Evolutionary conservation across 805 yeast genomes (phyloP), one percentile per base, ranked within the genome.

Genomic region (Nakazawaea ambrosiae): DNA sequence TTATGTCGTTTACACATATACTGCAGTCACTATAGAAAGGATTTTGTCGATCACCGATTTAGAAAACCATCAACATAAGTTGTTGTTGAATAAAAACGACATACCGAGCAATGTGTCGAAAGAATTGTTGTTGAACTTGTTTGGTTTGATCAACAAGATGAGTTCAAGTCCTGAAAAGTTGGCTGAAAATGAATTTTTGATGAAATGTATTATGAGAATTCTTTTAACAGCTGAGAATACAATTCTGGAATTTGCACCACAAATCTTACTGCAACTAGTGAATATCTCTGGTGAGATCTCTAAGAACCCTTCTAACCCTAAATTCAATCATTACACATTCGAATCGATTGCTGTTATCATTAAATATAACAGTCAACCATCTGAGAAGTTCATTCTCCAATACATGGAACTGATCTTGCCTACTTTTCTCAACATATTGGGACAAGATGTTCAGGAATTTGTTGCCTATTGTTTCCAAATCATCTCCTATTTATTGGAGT

Each of bases 251-350:
- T 62, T 70, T 37, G 61, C 72, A 31, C 48, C 65, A 12, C 70
- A 75, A 4, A 54, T 73, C 19, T 63, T 86, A 26, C 67, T 71
- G 24, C 89, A 89, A 53, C 63, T 90, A 30, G 60, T 89, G 31
- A 65, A 70, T 36, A 83, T 92, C 33, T 67, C 89, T 34, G 68
- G 67, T 12, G 73, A 77, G 12, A 87, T 89, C 39, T 66, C 88
- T 18, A 79, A 78, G 49, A 92, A 92, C 51, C 99, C 99, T 5
- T 85, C 97, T 4, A 92, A 92, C 60, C 98, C 99, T 31, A 76
- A 81, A 49, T 92, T 92, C 53, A 75, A 88, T 5, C 98, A 92
- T 58, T 94, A 79, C 53, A 69, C 84, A 4, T 92, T 92, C 56
- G 99, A 92, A 65, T 71, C 95, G 7, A 68, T 92, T 41, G 90